Evolutionary conservation across 2,329 filamentous ascomycete genomes (phyloP).

Genomic region (Phaeosphaeria sp.): DNA sequence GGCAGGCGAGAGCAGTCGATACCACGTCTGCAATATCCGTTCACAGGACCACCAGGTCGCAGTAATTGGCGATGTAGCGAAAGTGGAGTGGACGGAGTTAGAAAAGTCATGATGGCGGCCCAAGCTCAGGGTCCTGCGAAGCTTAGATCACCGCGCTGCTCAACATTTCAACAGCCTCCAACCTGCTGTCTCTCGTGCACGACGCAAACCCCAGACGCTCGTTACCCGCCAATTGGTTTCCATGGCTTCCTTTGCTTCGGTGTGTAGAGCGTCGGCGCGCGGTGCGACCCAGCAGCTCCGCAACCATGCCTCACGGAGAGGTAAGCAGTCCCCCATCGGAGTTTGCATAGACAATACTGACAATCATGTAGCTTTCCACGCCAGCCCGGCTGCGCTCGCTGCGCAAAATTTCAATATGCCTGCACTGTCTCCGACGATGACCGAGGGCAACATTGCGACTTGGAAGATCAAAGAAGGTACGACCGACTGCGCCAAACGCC

Average conservation of each 20-base stretch:
- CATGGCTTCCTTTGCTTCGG: slow-evolving; percentile 72
- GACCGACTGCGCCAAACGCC: slow-evolving; percentile 6
- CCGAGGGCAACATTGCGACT: slow-evolving; percentile 83
- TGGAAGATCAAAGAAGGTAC: slow-evolving; percentile 85
- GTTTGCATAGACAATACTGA: slow-evolving; percentile 24
- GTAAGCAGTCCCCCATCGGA: slow-evolving; percentile 52
- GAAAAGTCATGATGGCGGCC: slow-evolving; percentile 26
- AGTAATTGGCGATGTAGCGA: slow-evolving; percentile 1
- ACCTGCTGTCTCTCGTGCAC: slow-evolving; percentile 17
- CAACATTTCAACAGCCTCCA: slow-evolving; percentile 43
- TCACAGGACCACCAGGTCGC: neutral
- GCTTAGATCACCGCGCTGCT: slow-evolving; percentile 27
- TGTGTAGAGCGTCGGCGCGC: slow-evolving; percentile 69
- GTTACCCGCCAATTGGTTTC: slow-evolving; percentile 29
- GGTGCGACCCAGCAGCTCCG: slow-evolving; percentile 62
- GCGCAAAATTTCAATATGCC: slow-evolving; percentile 92
- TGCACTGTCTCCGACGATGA: slow-evolving; percentile 91
- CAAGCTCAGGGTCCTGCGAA: slow-evolving; percentile 27
- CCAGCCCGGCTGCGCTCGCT: slow-evolving; percentile 68
- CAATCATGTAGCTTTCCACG: slow-evolving; percentile 64
- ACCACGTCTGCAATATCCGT: neutral
- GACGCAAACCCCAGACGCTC: slow-evolving; percentile 18
- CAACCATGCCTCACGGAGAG: slow-evolving; percentile 61
- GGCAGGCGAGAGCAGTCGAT: neutral
- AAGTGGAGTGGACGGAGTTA: slow-evolving; percentile 1